Evolutionary conservation across 441 rosid genomes (phyloP), one percentile per base, ranked within the genome.

Genomic region (Viola pubescens): DNA sequence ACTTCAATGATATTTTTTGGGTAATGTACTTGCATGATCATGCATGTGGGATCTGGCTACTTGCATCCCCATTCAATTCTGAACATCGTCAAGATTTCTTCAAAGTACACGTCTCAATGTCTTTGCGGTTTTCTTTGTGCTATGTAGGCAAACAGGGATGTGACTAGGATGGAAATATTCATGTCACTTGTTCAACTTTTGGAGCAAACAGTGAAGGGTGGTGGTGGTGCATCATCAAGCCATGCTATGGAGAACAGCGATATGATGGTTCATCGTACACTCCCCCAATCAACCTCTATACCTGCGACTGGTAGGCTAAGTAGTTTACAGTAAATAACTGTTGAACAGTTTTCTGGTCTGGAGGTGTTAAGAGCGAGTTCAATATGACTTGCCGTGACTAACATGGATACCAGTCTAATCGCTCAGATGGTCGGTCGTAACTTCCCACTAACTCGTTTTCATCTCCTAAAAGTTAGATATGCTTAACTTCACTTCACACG

Each of bases 151-250:
- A 85, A 79, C 74, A 72, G 84, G 72, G 98, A 94, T 38, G 80
- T 89, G 16, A 83, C 96, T 16, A 83, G 98, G 77, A 85, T 88
- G 87, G 96, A 94, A 58, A 83, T 94, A 68, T 89, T 94, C 52
- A 77, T 86, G 92, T 86, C 91, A 3, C 85, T 94, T 19, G 88
- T 94, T 77, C 83, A 61, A 57, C 84, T 86, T 41, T 61, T 94
- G 77, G 91, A 94, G 77, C 88, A 89, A 76, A 84, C 90, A 44
- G 69, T 70, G 72, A 82, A 81, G 70, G 77, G 81, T 48, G 40
- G 19, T 16, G 19, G 19, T 16, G 19, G 69, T 57, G 37, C 78
- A 58, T 49, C 72, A 56, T 65, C 81, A 4, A 71, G 74, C 55
- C 69, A 58, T 77, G 68, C 71, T 14, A 61, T 80, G 77, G 87